Evolutionary conservation across 108 stramenopile species (phyloP).

Genomic region (Aurantiochytrium sp.): DNA sequence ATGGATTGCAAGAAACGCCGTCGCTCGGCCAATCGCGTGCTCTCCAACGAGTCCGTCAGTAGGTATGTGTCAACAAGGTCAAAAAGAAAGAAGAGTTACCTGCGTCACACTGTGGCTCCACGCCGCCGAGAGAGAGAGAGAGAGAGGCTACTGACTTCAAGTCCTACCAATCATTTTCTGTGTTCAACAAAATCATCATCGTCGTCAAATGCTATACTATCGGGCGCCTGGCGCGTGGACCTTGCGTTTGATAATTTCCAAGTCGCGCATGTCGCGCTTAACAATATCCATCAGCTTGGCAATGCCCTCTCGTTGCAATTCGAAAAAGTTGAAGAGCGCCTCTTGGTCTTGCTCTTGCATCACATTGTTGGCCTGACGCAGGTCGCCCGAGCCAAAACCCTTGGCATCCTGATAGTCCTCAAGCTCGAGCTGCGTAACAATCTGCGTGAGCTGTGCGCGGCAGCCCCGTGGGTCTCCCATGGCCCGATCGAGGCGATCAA

Average conservation of each 20-base stretch:
- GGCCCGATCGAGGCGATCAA: not conserved
- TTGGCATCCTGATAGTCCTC: constrained; percentile 18
- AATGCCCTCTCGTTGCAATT: not conserved
- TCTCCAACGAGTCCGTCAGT: too few relatives aligned
- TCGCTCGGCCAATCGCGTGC: too few relatives aligned
- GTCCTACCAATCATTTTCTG: too few relatives aligned
- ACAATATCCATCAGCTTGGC: constrained; percentile 5
- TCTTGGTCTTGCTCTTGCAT: not conserved
- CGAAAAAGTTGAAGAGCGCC: not conserved
- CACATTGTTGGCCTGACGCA: not conserved
- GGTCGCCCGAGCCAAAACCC: not conserved
- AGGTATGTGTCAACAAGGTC: too few relatives aligned
- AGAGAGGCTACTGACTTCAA: too few relatives aligned
- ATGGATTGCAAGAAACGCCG: too few relatives aligned
- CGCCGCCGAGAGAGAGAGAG: too few relatives aligned
- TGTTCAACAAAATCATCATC: too few relatives aligned
- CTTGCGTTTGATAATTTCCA: constrained; percentile 11
- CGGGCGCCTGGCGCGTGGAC: not conserved
- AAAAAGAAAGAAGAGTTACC: too few relatives aligned
- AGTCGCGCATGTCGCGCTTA: not conserved
- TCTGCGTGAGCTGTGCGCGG: not conserved
- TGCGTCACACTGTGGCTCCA: too few relatives aligned
- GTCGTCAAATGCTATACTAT: too few relatives aligned
- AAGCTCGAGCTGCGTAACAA: constrained; percentile 8
- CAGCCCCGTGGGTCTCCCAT: constrained; percentile 9